phyloP scores from a whole-genome alignment of 305 asterid genomes.

The Ilex paraguariensis region DNA sequence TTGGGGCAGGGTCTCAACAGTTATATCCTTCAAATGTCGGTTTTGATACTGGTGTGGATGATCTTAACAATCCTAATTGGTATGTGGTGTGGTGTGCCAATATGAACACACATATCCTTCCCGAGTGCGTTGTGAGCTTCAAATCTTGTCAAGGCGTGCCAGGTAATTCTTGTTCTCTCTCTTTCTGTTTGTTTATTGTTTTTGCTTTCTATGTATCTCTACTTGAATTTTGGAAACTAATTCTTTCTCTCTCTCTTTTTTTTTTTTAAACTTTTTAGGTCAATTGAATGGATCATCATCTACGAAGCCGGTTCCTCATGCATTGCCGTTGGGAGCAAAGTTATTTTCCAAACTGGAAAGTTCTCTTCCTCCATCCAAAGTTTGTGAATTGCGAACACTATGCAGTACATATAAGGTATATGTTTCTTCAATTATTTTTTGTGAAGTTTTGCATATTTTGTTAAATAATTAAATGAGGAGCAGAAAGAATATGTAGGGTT shows the following conservation, averaged over 20 bases:
- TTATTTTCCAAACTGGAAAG: slow-evolving; percentile 41
- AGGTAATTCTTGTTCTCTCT: slow-evolving; percentile 23
- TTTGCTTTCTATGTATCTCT: not conserved
- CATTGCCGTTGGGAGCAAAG: slow-evolving; percentile 19
- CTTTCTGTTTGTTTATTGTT: not conserved
- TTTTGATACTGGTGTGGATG: slow-evolving; percentile 75
- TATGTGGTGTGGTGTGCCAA: slow-evolving; percentile 60
- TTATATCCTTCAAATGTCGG: slow-evolving; percentile 42
- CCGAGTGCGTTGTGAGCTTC: slow-evolving; percentile 64
- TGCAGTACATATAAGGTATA: slow-evolving; percentile 46
- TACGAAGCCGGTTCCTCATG: slow-evolving; percentile 19
- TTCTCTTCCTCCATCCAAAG: slow-evolving; percentile 40
- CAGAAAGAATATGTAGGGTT: too few relatives aligned
- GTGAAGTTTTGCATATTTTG: too few relatives aligned
- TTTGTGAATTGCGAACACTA: slow-evolving; percentile 34
- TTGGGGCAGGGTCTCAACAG: slow-evolving; percentile 51
- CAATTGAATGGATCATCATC: slow-evolving; percentile 17
- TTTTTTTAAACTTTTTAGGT: slow-evolving; percentile 23
- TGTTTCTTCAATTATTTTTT: not conserved
- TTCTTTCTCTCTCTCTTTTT: not conserved
- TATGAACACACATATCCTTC: slow-evolving; percentile 64
- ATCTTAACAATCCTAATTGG: slow-evolving; percentile 45
- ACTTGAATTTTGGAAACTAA: not conserved
- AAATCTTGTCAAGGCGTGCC: slow-evolving; percentile 21
- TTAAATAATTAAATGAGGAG: too few relatives aligned